phyloP scores from a whole-genome alignment of 495 filamentous ascomycete genomes.

The Talaromyces nanjingensis region DNA sequence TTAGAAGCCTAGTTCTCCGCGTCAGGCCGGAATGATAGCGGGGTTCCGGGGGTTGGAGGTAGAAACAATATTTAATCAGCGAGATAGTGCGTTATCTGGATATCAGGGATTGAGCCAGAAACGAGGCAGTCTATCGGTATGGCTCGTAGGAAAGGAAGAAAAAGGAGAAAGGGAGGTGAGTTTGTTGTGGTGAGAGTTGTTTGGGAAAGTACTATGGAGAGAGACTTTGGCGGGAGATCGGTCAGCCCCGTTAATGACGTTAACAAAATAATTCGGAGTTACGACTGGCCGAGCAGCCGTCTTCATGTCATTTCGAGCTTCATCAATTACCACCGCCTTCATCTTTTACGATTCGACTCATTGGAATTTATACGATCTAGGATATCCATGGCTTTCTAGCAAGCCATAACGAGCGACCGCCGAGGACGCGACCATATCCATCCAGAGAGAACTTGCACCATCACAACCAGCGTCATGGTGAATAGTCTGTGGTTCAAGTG shows the following conservation, averaged over 20 bases:
- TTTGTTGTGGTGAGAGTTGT: background rate
- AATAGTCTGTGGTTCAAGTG: conserved; percentile 70
- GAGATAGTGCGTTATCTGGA: background rate
- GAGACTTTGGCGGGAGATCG: background rate
- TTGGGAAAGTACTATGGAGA: conserved; percentile 1
- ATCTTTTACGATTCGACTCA: background rate
- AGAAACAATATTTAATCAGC: background rate
- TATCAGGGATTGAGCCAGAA: background rate
- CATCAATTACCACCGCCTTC: background rate
- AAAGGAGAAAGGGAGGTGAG: background rate
- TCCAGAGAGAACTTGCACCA: background rate
- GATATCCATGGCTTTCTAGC: background rate
- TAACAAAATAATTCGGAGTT: background rate
- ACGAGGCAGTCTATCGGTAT: background rate
- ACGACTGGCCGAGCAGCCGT: background rate
- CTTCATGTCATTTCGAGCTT: background rate
- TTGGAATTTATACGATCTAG: background rate
- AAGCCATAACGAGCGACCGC: background rate
- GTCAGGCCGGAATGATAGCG: background rate
- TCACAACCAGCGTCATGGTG: conserved; percentile 19
- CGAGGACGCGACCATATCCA: background rate
- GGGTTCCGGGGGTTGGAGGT: background rate
- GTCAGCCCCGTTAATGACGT: background rate
- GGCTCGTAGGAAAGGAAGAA: background rate
- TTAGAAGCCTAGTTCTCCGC: background rate